Evolutionary conservation across 2,329 filamentous ascomycete genomes (phyloP), one percentile per base, ranked within the genome.

Genomic region (Xylariaceae sp.): DNA sequence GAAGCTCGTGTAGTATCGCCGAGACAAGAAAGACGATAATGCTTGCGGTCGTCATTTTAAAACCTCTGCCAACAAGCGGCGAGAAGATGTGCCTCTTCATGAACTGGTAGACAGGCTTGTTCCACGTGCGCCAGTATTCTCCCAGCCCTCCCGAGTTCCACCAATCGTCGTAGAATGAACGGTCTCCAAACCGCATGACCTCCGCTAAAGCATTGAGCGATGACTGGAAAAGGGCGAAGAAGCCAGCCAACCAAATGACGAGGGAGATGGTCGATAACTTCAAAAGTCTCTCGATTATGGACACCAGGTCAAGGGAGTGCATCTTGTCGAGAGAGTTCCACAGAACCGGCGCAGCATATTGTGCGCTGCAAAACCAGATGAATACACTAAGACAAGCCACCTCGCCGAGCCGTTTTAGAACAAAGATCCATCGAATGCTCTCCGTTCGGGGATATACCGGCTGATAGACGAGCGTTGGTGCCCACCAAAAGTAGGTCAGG

Each of bases 81-180:
- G 87, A 87, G 73, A 94, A 97, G 47, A 99, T 84, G 69, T 99
- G 94, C 36, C 94, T 80, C 65, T 90, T 92, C 86, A 99, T 97
- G 71, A 96, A 99, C 53, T 91, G 87, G 66, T 96, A 96, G 6
- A 99, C 93, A 1, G 94, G 94, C 69, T 95, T 95, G 74, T 99
- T 99, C 94, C 94, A 99, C 1, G 87, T 89, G 18, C 92, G 85
- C 93, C 93, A 97, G 75, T 99, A 99, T 5, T 81, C 81, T 33
- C 92, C 89, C 6, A 97, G 77, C 59, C 86, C 91, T 49, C 86
- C 85, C 58, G 86, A 90, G 67, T 99, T 99, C 94, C 94, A 99
- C 94, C 94, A 99, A 66, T 96, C 91, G 36, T 89, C 87, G 70
- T 99, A 99, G 70, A 99, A 99, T 47, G 92, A 88, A 31, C 94